Base-by-base conservation (phyloP, 2,329 filamentous ascomycete species). In the Metarhizium album region DNA sequence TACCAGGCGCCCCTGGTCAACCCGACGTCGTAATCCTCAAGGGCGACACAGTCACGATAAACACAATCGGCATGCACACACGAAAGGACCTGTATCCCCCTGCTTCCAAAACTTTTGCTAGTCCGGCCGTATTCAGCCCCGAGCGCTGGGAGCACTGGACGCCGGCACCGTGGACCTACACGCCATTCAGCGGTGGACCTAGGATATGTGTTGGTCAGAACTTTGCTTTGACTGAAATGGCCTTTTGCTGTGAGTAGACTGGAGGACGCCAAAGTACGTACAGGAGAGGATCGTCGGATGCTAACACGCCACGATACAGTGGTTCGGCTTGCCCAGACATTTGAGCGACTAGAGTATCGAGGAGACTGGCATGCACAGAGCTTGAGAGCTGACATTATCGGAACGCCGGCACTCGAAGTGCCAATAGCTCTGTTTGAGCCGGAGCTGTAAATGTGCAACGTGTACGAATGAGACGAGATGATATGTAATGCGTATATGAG, bases 151-250 rank as follows among this genome's bases (percentile, higher is more conserved):
- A 71, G 20, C 60, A 60, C n/a, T 77, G 74, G 74, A 69, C 68
- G 46, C 75, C 75, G 0, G 71, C 68, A 55, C 70, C 73, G 1
- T 78, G 74, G 74, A 70, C 74, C 23, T 78, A 74, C 49, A 70
- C 75, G 42, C 75, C 75, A 0, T 77, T 78, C 52, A 75, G 75
- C 49, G 75, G 73, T 0, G 74, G 74, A 0, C 73, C 74, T 2
- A 62, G 74, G 9, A 74, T 74, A 47, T 80, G 78, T 53, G 74
- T 80, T 31, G 77, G 76, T 2, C 77, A 80, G 62, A 78, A 80
- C 53, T 80, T 81, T 63, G 77, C 78, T 2, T 71, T 74, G 62
- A 74, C 77, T 3, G 77, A 80, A 63, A 79, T 80, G 74, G 73
- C 71, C 0, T 80, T 68, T 54, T 64, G 60, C 45, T 54, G 70